phyloP scores from a whole-genome alignment of 257 asterid genomes.

The Salvia hispanica region DNA sequence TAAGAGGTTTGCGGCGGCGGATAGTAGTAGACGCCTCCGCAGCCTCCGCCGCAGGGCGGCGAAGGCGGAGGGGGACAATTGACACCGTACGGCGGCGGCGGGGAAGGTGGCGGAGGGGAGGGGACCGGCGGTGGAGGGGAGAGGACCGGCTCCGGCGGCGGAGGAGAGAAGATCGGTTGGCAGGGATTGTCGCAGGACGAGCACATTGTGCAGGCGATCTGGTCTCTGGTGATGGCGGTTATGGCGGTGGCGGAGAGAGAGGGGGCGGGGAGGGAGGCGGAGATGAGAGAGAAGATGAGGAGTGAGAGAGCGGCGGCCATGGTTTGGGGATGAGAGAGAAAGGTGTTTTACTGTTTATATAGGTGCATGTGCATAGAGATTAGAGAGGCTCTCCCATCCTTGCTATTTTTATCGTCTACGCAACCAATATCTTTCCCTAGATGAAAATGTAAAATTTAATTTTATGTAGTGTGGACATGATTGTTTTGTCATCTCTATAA shows the following conservation, averaged over 20 bases:
- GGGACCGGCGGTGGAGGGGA: slow-evolving; percentile 38
- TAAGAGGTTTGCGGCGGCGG: slow-evolving; percentile 56
- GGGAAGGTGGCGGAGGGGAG: slow-evolving; percentile 38
- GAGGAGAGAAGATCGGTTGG: slow-evolving; percentile 59
- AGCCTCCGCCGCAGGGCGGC: not conserved
- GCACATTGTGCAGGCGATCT: slow-evolving; percentile 68
- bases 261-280: slow-evolving; percentile 3
- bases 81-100: slow-evolving; percentile 26
- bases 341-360: slow-evolving; percentile 9
- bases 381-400: no score
- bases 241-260: slow-evolving; percentile 27
- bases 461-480: no score
- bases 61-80: no score
- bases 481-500: no score
- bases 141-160: slow-evolving; percentile 43
- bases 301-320: slow-evolving; percentile 35
- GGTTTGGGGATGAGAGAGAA: slow-evolving; percentile 24
- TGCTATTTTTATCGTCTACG: no score
- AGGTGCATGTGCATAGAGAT: no score
- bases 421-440: no score
- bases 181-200: slow-evolving; percentile 73
- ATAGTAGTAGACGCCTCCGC: slow-evolving; percentile 40
- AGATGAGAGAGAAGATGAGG: slow-evolving; percentile 31
- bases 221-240: slow-evolving; percentile 36
- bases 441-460: no score